Evolutionary conservation across 306 rosid genomes (phyloP), one percentile per base, ranked within the genome.

Genomic region (Gleditsia sinensis): DNA sequence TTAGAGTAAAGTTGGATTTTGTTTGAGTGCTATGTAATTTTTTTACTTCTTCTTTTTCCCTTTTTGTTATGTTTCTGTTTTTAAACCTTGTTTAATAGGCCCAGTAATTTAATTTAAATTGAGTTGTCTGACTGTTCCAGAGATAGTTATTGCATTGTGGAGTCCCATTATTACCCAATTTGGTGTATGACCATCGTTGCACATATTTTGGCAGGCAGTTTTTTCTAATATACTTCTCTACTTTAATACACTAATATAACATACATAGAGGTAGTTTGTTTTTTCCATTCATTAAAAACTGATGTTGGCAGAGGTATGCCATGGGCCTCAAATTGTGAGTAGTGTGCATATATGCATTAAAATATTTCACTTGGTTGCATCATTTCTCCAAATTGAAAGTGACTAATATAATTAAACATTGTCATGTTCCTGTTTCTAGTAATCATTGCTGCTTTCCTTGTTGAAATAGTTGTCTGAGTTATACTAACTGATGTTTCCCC

Each of bases 141-240:
- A 70, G 74, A 58, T 48, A 45, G 12, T 40, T 76, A 76, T 70
- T 67, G 84, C 88, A 53, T 56, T 82, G 77, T 83, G 63, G 72
- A 72, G 59, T 36, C 65, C 81, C 71, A 21, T 78, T 78, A 55
- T 72, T 83, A 63, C 66, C 73, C 78, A 64, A 53, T 49, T 60
- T 65, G 69, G 70, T 71, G 75, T 69, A 57, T 73, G 82, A 56
- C 46, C 8, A 48, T 33, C 27, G 84, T 67, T 62, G 59, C 86
- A 73, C 72, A 49, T 61, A n/a, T 79, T 83, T 65, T 69, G 62
- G 53, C 70, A 2, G 67, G 40, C 69, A 84, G 19, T 32, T 48
- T 32, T 48, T 78, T 60, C 10, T 67, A 19, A 30, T 43, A 58
- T 48, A 53, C 3, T 27, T 13, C 66, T 21, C 23, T 11, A 7